Evolutionary conservation across 208 protist genomes (phyloP).

Genomic region (Spongospora subterranea): DNA sequence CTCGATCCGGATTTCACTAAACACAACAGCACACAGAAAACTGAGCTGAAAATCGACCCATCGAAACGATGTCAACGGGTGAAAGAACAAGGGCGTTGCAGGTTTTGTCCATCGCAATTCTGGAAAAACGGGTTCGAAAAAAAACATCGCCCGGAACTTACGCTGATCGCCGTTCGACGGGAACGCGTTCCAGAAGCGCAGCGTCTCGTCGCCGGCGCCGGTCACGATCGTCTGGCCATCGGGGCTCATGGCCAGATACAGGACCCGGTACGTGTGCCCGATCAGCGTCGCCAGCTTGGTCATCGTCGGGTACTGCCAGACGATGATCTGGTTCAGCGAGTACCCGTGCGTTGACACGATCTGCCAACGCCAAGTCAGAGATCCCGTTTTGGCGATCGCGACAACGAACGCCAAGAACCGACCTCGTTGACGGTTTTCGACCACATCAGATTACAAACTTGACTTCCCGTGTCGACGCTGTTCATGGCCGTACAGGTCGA

Average conservation of each 20-base stretch:
- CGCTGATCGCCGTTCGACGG: no score
- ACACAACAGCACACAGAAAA: no score
- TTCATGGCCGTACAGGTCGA: slow-evolving; percentile 61
- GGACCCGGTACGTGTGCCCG: slow-evolving; percentile 77
- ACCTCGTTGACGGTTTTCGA: slow-evolving; percentile 76
- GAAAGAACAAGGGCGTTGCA: no score
- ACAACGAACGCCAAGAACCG: background rate
- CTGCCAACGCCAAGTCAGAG: background rate
- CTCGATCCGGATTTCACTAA: background rate
- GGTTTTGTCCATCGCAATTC: background rate
- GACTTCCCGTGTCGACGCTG: slow-evolving; percentile 75
- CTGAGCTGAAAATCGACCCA: no score
- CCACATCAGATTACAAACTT: slow-evolving; percentile 78
- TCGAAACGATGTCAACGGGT: no score
- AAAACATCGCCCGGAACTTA: slow-evolving; percentile 38
- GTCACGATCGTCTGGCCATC: slow-evolving; percentile 87
- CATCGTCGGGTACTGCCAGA: slow-evolving; percentile 75
- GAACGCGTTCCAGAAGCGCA: slow-evolving; percentile 87
- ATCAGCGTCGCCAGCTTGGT: slow-evolving; percentile 75
- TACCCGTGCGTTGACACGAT: slow-evolving; percentile 81
- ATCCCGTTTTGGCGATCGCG: background rate
- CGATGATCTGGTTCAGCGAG: slow-evolving; percentile 74
- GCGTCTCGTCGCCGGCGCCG: slow-evolving; percentile 96
- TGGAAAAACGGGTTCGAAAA: no score
- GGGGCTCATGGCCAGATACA: slow-evolving; percentile 82